Percentiles rank a stretch among this genome's conserved stretches.
phyloP scores from a whole-genome alignment of 192 early-diverging fungal species.

The Nowakowskiella sp. region DNA sequence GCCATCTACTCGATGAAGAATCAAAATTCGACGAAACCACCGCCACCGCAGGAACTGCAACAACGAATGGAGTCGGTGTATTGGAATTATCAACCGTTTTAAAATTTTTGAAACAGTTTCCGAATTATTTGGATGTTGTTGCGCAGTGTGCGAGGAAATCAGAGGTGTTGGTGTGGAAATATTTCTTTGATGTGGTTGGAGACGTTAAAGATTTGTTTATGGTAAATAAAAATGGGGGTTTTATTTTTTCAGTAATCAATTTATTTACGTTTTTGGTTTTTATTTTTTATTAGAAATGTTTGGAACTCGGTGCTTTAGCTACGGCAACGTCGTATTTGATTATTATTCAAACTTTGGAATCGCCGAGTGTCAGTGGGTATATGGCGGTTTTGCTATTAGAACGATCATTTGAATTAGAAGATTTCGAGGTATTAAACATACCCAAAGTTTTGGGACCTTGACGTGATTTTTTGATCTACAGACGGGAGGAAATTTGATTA shows the following conservation, averaged over 20 bases:
- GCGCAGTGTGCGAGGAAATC: slow-evolving; percentile 94
- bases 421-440: slow-evolving; percentile 58
- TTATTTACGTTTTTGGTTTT: background rate
- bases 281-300: slow-evolving; percentile 46
- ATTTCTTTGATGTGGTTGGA: slow-evolving; percentile 77
- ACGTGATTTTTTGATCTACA: slow-evolving; percentile 17
- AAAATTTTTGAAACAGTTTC: slow-evolving; percentile 71
- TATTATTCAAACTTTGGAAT: slow-evolving; percentile 85
- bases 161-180: slow-evolving; percentile 87
- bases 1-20: too few relatives aligned
- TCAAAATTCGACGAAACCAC: too few relatives aligned
- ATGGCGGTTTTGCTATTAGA: slow-evolving; percentile 59
- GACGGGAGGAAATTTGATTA: slow-evolving; percentile 68
- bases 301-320: slow-evolving; percentile 56
- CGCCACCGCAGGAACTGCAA: too few relatives aligned
- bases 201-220: slow-evolving; percentile 77
- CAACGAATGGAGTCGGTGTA: slow-evolving; percentile 33
- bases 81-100: slow-evolving; percentile 23
- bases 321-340: slow-evolving; percentile 91
- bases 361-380: slow-evolving; percentile 49
- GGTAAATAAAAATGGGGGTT: slow-evolving; percentile 30
- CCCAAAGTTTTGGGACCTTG: background rate
- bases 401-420: slow-evolving; percentile 61
- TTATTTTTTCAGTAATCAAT: slow-evolving; percentile 1
- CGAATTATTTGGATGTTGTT: slow-evolving; percentile 75